A percentile compares a stretch with the other conserved stretches of the same genome.
Conservation (phyloP, 768 basidiomycete species). For the Tylopilus subfusipes region DNA sequence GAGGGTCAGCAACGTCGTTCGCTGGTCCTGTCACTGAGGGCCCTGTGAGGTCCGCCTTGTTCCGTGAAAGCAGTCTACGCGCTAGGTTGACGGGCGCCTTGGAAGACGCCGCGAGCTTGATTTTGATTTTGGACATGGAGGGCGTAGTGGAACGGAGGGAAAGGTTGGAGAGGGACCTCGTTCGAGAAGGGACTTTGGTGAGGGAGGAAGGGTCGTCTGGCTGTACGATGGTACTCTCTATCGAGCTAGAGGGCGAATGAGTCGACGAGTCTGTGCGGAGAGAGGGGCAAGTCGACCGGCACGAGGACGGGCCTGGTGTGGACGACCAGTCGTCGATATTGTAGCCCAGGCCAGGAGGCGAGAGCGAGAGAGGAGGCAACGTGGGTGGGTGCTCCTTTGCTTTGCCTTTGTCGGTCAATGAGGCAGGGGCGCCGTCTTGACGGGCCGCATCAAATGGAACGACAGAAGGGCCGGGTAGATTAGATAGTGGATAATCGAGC, state of each 20-base stretch:
- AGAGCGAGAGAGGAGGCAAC: constrained; percentile 64
- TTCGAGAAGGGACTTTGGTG: constrained; percentile 41
- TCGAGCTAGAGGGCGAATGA: constrained; percentile 13
- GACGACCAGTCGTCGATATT: constrained; percentile 38
- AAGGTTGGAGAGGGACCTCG: constrained; percentile 55
- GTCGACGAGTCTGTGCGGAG: constrained; percentile 35
- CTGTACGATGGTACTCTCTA: constrained; percentile 9
- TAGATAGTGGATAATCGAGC: constrained; percentile 18
- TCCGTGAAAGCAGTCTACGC: constrained; percentile 52
- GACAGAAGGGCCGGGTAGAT: constrained; percentile 25
- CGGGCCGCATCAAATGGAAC: constrained; percentile 9
- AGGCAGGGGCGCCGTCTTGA: constrained; percentile 17
- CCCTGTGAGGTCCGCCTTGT: constrained; percentile 23
- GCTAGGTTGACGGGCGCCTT: constrained; percentile 49
- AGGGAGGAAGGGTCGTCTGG: constrained; percentile 12
- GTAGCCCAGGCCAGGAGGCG: constrained; percentile 50
- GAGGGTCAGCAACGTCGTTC: constrained; percentile 6
- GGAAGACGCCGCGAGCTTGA: constrained; percentile 41
- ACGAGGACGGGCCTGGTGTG: constrained; percentile 34
- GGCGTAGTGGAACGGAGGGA: constrained; percentile 44
- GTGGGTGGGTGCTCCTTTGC: constrained; percentile 50
- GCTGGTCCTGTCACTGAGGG: constrained; percentile 8
- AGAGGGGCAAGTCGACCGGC: constrained; percentile 33
- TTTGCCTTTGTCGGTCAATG: constrained; percentile 50
- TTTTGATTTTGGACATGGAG: constrained; percentile 48